A percentile compares a stretch with the other conserved stretches of the same genome.
phyloP scores from a whole-genome alignment of 2,329 filamentous ascomycete genomes.

The Colletotrichum sp. region DNA sequence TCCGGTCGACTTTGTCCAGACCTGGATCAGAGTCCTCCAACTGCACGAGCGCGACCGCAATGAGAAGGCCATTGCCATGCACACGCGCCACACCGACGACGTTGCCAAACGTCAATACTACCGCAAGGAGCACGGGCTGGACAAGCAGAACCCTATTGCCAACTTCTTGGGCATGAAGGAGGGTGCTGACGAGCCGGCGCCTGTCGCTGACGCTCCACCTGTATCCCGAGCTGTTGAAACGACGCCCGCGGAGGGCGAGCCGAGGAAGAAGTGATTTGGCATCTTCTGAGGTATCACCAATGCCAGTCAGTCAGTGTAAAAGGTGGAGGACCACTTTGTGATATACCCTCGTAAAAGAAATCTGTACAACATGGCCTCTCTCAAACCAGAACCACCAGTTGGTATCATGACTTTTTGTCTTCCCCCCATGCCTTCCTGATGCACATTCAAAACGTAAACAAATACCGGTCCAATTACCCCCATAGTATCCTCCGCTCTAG shows the following conservation, averaged over 20 bases:
- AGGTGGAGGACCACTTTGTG: not conserved
- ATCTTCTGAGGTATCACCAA: conserved; percentile 64
- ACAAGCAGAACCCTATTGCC: conserved; percentile 62
- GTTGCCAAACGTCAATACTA: conserved; percentile 86
- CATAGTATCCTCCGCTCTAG: conserved; percentile 36
- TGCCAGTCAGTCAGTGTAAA: not conserved
- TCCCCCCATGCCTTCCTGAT: not conserved
- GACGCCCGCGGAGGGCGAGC: conserved; percentile 18
- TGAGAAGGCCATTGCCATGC: conserved; percentile 71
- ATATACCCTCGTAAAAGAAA: conserved; percentile 10
- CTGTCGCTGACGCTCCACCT: conserved; percentile 28
- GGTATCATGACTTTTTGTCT: conserved; percentile 18
- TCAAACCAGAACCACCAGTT: conserved; percentile 1
- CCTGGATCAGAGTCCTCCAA: conserved; percentile 74
- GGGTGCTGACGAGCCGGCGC: conserved; percentile 36
- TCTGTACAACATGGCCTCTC: conserved; percentile 17
- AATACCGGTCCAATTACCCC: not conserved
- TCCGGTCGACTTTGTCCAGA: conserved; percentile 70
- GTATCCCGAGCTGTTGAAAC: not conserved
- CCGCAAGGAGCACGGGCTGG: conserved; percentile 83
- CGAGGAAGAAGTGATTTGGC: conserved; percentile 80
- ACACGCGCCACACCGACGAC: conserved; percentile 79
- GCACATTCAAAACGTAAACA: not conserved
- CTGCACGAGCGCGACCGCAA: conserved; percentile 78
- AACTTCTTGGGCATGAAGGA: conserved; percentile 43